Base-by-base conservation (phyloP, 306 rosid species). In the Carpinus fangiana region DNA sequence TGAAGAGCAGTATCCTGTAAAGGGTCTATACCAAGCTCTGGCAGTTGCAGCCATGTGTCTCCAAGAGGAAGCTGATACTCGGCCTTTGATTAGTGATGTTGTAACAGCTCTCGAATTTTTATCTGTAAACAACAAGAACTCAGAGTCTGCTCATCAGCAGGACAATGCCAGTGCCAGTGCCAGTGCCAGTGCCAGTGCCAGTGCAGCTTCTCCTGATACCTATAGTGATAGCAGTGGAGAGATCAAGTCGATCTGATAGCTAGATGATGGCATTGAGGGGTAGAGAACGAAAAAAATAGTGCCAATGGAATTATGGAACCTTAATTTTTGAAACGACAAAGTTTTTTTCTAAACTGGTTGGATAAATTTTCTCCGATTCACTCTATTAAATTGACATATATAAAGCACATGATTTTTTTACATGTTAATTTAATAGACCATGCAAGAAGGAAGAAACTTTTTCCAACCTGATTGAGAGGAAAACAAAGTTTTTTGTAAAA, bases 11-110 rank as follows among this genome's bases (percentile, higher is more conserved):
- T 94, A 82, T 75, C 95, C 97, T 7, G 73, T 77, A 56, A 92
- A 90, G 79, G 93, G 87, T 56, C 85, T 94, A 20, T 85, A 83
- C 83, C 98, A 92, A 88, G 98, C 98, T 79, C 84, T 94, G 41
- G 97, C 97, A 77, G 90, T 94, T 47, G 98, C 98, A 73, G 95
- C 92, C 48, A 94, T 94, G 97, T 94, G 98, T 75, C 90, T 92
- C 18, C 94, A 88, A 60, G 97, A 92, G 53, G 95, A 94, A 82
- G 93, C 92, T 46, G 59, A 68, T 41, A 88, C 90, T 0, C 72
- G 98, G 41, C 98, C 97, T 67, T 57, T 92, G 75, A 94, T 94
- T 52, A 85, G 97, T 50, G 97, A 94, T 1, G 97, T 90, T 45
- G 98, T 92, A 17, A 90, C 95, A 8, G 97, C 98, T 36, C 83